Conservation (phyloP, 768 basidiomycete species). For the Scleroderma bovista region DNA sequence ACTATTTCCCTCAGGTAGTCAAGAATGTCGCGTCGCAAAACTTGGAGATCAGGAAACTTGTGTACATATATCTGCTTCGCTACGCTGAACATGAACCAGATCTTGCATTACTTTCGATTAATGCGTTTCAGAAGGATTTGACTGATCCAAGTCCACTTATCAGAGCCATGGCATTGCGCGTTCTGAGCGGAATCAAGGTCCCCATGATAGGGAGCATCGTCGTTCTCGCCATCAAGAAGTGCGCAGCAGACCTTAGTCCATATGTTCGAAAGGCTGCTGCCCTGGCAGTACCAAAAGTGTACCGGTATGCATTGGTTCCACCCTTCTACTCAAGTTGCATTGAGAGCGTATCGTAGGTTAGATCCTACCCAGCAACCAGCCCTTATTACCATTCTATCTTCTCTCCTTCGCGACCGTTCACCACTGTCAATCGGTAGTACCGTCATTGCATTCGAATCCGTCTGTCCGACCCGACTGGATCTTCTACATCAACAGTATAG, state of each 20-base stretch:
- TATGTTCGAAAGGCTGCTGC: conserved; percentile 94
- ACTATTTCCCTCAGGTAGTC: conserved; percentile 95
- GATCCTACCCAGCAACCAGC: conserved; percentile 67
- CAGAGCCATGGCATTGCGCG: conserved; percentile 91
- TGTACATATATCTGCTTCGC: conserved; percentile 94
- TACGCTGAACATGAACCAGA: conserved; percentile 94
- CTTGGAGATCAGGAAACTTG: conserved; percentile 92
- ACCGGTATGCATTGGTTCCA: conserved; percentile 47
- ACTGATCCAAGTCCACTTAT: conserved; percentile 90
- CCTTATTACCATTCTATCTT: conserved; percentile 62
- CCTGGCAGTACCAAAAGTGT: conserved; percentile 81
- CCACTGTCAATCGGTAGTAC: conserved; percentile 87
- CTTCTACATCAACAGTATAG: conserved; percentile 87
- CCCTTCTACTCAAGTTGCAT: conserved; percentile 1
- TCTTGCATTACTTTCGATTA: conserved; percentile 91
- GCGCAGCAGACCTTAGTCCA: conserved; percentile 85
- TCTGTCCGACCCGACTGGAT: conserved; percentile 86
- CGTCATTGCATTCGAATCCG: conserved; percentile 74
- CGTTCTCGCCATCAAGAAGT: conserved; percentile 86
- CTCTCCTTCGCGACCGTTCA: conserved; percentile 66
- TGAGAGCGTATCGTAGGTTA: conserved; percentile 43
- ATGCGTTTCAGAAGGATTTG: conserved; percentile 97
- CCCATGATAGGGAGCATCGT: conserved; percentile 84
- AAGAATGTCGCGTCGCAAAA: conserved; percentile 93
- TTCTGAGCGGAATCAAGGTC: conserved; percentile 87